Conservation (phyloP, 1,139 yeast species). For the Blastobotrys buckinghamii region DNA sequence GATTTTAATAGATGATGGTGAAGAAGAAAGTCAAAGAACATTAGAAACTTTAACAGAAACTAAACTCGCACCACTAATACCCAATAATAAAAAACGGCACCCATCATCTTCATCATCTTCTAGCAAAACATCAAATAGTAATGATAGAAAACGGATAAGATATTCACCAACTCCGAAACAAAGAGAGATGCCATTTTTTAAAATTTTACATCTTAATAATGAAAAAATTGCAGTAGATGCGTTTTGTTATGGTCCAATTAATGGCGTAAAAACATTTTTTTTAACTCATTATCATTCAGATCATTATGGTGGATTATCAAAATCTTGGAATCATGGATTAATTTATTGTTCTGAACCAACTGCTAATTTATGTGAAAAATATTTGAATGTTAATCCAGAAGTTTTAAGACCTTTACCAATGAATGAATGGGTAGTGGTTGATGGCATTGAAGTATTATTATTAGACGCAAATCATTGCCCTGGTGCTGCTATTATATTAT, state of each 20-base stretch:
- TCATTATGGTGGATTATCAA: conserved; percentile 82
- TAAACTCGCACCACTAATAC: not conserved
- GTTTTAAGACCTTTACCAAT: conserved; percentile 45
- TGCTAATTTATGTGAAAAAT: conserved; percentile 46
- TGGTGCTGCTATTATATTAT: conserved; percentile 78
- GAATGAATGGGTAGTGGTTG: conserved; percentile 32
- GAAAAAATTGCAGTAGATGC: conserved; percentile 37
- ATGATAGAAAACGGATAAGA: not conserved
- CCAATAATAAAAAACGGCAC: not conserved
- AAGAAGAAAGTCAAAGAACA: not conserved
- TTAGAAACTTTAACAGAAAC: not conserved
- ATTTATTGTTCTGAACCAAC: conserved; percentile 73
- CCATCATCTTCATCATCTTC: not conserved
- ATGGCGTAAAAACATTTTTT: conserved; percentile 30
- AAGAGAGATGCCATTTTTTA: conserved; percentile 31
- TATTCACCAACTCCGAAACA: conserved; percentile 4
- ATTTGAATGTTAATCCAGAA: conserved; percentile 52
- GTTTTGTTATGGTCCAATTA: conserved; percentile 35
- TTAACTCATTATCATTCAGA: conserved; percentile 79
- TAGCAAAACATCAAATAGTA: no score
- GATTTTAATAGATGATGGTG: not conserved
- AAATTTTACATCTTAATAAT: conserved; percentile 28
- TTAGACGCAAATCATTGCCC: conserved; percentile 95
- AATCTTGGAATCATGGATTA: conserved; percentile 63
- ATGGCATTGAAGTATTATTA: conserved; percentile 54